Conservation (phyloP, 169 alveolate species). For the Cyclospora cayetanensis region DNA sequence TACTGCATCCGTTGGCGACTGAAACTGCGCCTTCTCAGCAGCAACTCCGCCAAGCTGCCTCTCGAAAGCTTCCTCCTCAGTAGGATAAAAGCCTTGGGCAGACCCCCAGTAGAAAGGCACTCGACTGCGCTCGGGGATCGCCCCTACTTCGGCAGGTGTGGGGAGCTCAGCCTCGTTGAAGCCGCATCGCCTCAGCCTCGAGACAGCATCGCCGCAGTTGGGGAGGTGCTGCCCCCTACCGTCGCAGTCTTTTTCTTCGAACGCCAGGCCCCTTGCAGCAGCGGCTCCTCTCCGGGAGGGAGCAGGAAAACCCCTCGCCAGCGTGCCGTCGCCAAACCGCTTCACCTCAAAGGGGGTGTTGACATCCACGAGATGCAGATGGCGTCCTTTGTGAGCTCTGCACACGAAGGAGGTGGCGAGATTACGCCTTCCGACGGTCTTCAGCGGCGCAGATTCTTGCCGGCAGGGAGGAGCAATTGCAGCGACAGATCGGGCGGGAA, state of each 20-base stretch:
- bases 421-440: not conserved
- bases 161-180: not conserved
- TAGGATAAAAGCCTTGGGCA: not conserved
- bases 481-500: not conserved
- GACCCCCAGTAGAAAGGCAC: not conserved
- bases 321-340: not conserved
- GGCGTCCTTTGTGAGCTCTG: not conserved
- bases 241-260: not conserved
- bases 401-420: not conserved
- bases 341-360: not conserved
- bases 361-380: not conserved
- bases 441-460: not conserved
- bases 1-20: not conserved
- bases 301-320: too few species aligned
- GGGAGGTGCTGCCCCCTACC: not conserved
- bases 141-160: not conserved
- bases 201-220: not conserved
- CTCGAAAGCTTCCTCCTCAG: not conserved
- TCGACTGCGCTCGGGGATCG: not conserved
- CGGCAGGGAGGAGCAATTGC: not conserved
- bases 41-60: not conserved
- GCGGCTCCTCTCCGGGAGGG: too few species aligned
- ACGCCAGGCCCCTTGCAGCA: not conserved
- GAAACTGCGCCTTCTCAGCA: not conserved
- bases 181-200: not conserved